A percentile compares a stretch with the other conserved stretches of the same genome.
phyloP scores from a whole-genome alignment of 148 eudicot species.

The Bassia scoparia region DNA sequence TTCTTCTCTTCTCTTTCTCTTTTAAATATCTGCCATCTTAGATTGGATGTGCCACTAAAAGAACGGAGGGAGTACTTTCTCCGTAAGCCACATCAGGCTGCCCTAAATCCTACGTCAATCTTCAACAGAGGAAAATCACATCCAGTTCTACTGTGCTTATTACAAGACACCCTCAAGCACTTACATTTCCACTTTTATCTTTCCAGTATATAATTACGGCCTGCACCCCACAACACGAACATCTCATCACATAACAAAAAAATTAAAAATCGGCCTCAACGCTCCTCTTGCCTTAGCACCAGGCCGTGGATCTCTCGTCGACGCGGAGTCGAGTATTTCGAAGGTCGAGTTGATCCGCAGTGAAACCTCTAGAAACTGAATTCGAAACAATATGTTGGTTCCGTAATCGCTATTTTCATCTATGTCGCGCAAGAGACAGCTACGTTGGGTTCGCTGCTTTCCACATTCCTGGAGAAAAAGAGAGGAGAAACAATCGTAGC shows the following conservation, averaged over 20 bases:
- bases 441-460: conserved; percentile 39
- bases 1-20: no score
- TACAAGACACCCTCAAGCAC: conserved; percentile 17
- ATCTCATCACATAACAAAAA: conserved; percentile 26
- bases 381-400: conserved; percentile 21
- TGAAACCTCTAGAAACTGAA: conserved; percentile 27
- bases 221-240: conserved; percentile 26
- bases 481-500: conserved; percentile 18
- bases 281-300: conserved; percentile 72
- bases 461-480: conserved; percentile 45
- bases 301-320: conserved; percentile 78
- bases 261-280: conserved; percentile 39
- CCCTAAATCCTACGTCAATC: no score
- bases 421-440: conserved; percentile 25
- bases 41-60: no score
- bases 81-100: no score
- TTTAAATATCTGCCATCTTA: no score
- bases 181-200: no score
- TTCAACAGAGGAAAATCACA: no score
- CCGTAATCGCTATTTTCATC: conserved; percentile 19
- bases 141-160: conserved; percentile 25
- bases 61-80: no score
- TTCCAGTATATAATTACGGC: no score
- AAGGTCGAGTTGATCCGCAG: conserved; percentile 33
- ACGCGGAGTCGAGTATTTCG: conserved; percentile 73